Percentiles rank a stretch among this genome's conserved stretches.
Conservation (phyloP, 2,329 filamentous ascomycete genomes). For the Botryotinia convoluta region DNA sequence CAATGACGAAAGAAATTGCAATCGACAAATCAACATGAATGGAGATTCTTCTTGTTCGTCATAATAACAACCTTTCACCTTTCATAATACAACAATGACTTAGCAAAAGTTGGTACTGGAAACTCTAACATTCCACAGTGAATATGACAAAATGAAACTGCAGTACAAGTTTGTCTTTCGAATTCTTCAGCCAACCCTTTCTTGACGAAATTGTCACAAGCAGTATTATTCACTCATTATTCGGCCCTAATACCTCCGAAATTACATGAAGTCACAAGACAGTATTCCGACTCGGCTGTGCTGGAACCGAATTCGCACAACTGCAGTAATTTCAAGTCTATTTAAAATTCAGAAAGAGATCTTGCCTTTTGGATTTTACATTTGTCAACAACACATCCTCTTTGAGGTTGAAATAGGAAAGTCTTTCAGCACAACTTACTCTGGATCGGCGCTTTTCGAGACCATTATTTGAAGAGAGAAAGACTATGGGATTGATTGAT, state of each 20-base stretch:
- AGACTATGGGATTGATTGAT: not conserved
- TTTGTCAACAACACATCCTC: not conserved
- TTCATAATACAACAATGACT: not conserved
- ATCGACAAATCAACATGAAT: not conserved
- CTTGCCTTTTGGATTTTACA: not conserved
- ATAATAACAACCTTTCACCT: not conserved
- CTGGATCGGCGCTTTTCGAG: accelerated
- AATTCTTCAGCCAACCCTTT: not conserved
- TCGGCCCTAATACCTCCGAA: not conserved
- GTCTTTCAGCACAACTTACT: accelerated
- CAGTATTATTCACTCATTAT: not conserved
- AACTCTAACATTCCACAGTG: not conserved
- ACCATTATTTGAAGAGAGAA: too few species aligned
- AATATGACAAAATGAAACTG: not conserved
- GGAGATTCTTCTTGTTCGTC: not conserved
- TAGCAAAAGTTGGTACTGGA: not conserved
- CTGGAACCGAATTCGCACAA: not conserved
- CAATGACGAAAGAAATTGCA: too few species aligned
- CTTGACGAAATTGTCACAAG: not conserved
- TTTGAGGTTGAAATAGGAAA: too few species aligned
- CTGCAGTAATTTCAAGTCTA: not conserved
- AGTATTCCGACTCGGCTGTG: not conserved
- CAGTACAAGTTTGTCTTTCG: not conserved
- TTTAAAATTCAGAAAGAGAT: not conserved
- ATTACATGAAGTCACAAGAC: not conserved